These are phyloP conservation scores for Iberis pinnata DNA, from an alignment of 345 rosid genomes.

Conservation along the genomic window DNA sequence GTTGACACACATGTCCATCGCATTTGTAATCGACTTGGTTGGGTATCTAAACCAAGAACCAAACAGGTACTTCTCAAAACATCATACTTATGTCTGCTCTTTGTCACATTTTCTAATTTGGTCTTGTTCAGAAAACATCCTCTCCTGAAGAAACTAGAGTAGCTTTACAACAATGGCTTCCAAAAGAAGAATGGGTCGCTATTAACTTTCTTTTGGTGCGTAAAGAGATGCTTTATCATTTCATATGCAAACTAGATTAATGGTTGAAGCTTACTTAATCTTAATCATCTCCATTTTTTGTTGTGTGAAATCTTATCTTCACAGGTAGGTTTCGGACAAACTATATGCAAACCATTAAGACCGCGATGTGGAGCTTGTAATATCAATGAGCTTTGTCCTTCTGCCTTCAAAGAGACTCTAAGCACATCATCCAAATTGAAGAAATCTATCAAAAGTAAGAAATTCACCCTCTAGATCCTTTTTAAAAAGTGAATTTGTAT, in stretches of 20 bases:
- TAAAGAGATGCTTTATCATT: conserved; percentile 7
- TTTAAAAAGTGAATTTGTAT: too few relatives aligned
- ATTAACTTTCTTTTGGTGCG: conserved; percentile 89
- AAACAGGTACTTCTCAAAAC: conserved; percentile 43
- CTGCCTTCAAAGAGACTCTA: conserved; percentile 73
- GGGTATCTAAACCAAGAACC: conserved; percentile 69
- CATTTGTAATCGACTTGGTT: conserved; percentile 86
- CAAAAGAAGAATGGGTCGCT: conserved; percentile 87
- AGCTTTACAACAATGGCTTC: conserved; percentile 85
- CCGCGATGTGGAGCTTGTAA: conserved; percentile 66
- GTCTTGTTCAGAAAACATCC: conserved; percentile 49
- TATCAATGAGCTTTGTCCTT: conserved; percentile 61
- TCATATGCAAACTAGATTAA: neutral
- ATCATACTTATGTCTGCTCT: neutral
- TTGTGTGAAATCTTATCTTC: conserved; percentile 2
- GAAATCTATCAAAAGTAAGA: conserved; percentile 34
- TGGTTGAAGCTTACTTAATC: neutral
- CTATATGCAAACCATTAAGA: conserved; percentile 71
- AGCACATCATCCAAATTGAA: conserved; percentile 45
- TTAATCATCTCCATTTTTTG: neutral
- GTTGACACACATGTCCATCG: conserved; percentile 97
- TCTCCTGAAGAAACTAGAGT: conserved; percentile 86
- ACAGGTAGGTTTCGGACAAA: conserved; percentile 92
- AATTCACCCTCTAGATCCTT: conserved; percentile 14
- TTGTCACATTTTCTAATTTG: conserved; percentile 14